Evolutionary conservation across 495 filamentous ascomycete species (phyloP).

Genomic region (Ramalina peruviana): DNA sequence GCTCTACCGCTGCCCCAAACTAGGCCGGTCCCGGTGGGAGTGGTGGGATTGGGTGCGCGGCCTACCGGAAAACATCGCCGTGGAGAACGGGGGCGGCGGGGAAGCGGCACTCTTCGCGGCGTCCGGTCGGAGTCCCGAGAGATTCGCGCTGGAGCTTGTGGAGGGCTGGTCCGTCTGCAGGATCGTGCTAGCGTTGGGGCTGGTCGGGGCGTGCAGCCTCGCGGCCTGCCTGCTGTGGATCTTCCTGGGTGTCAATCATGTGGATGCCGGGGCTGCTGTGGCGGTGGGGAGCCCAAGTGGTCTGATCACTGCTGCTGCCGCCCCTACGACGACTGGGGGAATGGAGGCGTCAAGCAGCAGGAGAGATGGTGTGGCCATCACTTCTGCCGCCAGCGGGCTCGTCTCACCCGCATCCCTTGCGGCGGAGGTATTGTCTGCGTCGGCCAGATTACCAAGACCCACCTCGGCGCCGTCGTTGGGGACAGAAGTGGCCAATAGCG

Average conservation of each 20-base stretch:
- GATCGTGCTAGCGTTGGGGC: conserved; percentile 1
- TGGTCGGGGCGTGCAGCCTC: conserved; percentile 6
- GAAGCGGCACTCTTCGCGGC: neutral
- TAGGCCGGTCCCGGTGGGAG: conserved; percentile 1
- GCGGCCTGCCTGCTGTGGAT: conserved; percentile 10
- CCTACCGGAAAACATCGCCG: conserved; percentile 3
- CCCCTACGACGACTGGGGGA: neutral
- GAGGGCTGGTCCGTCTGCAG: conserved; percentile 12
- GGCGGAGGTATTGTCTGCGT: neutral
- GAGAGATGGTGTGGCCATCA: neutral
- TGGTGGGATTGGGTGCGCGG: conserved; percentile 7
- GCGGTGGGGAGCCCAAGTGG: neutral
- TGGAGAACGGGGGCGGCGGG: neutral
- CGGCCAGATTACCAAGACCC: neutral
- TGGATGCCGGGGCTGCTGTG: neutral
- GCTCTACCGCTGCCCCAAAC: conserved; percentile 6
- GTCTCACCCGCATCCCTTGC: neutral
- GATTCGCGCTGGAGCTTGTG: conserved; percentile 11
- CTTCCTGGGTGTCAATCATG: conserved; percentile 7
- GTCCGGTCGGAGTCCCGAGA: neutral
- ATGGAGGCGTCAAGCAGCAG: neutral
- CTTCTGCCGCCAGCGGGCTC: neutral
- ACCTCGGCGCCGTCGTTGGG: neutral
- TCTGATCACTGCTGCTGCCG: neutral
- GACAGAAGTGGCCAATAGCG: neutral